Conservation (phyloP, 75 land plant species). For the Adiantum capillusveneris region DNA sequence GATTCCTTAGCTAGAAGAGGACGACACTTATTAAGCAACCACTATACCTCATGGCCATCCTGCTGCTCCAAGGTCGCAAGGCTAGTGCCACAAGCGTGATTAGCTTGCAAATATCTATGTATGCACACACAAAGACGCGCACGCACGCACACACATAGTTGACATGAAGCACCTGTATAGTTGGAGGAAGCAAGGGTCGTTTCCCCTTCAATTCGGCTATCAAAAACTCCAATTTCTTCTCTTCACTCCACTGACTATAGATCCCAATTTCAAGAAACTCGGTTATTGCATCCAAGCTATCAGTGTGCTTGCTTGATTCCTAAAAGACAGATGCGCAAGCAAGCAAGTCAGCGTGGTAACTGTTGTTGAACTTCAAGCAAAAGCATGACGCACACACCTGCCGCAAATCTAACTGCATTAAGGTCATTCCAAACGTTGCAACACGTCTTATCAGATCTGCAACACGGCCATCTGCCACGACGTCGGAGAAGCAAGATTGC, state of each 20-base stretch:
- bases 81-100: no score
- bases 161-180: slow-evolving; percentile 78
- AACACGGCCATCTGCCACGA: slow-evolving; percentile 81
- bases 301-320: slow-evolving; percentile 91
- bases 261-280: slow-evolving; percentile 72
- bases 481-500: slow-evolving; percentile 72
- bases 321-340: slow-evolving; percentile 16
- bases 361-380: no score
- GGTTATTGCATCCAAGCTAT: slow-evolving; percentile 83
- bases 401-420: slow-evolving; percentile 94
- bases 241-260: slow-evolving; percentile 94
- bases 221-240: slow-evolving; percentile 69
- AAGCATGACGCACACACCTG: slow-evolving; percentile 41
- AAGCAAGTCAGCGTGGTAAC: slow-evolving; percentile 1
- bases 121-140: no score
- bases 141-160: no score
- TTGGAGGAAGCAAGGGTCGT: slow-evolving; percentile 79
- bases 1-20: no score
- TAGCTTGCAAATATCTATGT: no score
- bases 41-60: no score
- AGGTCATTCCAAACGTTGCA: slow-evolving; percentile 86
- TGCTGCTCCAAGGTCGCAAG: no score
- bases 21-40: no score
- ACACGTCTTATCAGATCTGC: slow-evolving; percentile 83
- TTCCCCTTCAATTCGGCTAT: slow-evolving; percentile 79